phyloP scores from a whole-genome alignment of 306 rosid genomes.

The Notholithocarpus densiflorus region DNA sequence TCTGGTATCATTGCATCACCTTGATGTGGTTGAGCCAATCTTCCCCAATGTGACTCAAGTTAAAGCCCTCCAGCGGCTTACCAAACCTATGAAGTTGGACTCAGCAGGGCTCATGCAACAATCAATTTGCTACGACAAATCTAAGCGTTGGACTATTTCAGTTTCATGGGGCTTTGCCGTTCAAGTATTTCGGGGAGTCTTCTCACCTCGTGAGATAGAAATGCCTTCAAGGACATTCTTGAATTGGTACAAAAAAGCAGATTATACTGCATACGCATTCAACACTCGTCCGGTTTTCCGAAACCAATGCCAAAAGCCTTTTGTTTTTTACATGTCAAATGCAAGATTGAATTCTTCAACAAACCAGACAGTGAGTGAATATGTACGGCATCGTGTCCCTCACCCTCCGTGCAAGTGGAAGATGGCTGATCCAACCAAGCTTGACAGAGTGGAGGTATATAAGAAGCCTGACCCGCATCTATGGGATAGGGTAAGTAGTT shows the following conservation, averaged over 20 bases:
- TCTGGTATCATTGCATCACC: slow-evolving; percentile 89
- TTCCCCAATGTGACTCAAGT: slow-evolving; percentile 71
- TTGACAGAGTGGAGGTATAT: slow-evolving; percentile 49
- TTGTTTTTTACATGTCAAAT: slow-evolving; percentile 71
- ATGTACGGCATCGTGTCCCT: slow-evolving; percentile 52
- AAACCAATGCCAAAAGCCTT: slow-evolving; percentile 90
- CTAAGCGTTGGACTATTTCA: slow-evolving; percentile 70
- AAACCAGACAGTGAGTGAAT: slow-evolving; percentile 52
- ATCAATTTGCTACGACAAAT: slow-evolving; percentile 76
- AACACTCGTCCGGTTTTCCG: slow-evolving; percentile 90
- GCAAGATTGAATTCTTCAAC: slow-evolving; percentile 38
- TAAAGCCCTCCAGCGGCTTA: slow-evolving; percentile 69
- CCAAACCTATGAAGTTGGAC: slow-evolving; percentile 67
- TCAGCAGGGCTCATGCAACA: slow-evolving; percentile 90
- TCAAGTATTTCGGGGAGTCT: slow-evolving; percentile 78
- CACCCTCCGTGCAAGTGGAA: slow-evolving; percentile 77
- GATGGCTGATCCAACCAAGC: slow-evolving; percentile 63
- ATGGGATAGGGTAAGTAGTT: slow-evolving; percentile 78
- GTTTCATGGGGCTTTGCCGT: slow-evolving; percentile 95
- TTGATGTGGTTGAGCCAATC: slow-evolving; percentile 94
- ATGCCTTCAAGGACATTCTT: slow-evolving; percentile 96
- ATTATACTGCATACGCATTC: slow-evolving; percentile 93
- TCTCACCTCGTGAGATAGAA: slow-evolving; percentile 82
- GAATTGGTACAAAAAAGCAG: slow-evolving; percentile 91
- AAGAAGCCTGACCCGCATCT: slow-evolving; percentile 78